Base-by-base conservation (phyloP, 2,329 filamentous ascomycete genomes). In the Biscogniauxia sp. region DNA sequence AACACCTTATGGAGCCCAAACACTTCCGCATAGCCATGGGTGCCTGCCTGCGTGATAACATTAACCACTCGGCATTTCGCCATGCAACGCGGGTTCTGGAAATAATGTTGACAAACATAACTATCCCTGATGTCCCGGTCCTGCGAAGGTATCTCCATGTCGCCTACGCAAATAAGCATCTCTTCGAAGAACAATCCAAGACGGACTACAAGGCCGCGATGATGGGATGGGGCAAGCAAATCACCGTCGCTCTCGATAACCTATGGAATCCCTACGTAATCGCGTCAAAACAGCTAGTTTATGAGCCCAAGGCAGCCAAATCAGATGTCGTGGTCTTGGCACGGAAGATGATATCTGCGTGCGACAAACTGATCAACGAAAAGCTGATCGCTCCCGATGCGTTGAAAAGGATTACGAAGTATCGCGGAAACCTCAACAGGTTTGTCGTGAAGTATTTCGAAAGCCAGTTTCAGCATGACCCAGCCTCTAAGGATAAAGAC, bases 21-120 rank as follows among this genome's bases (percentile, higher is more conserved):
- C 86, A 86, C 9, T 91, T 93, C 76, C 84, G 85, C 57, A 83
- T 92, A 53, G 92, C 89, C 57, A 86, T 97, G 79, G 82, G 83
- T 64, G 82, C 86, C 5, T 97, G 93, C 74, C 78, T 86, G 23
- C 84, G 88, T 59, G 92, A 97, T 78, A 89, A 87, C 70, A 87
- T 88, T 58, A 97, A 96, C 73, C 80, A 74, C n/a, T 84, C 88
- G 56, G 84, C 85, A 20, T 83, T 96, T 65, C 75, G 79, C 2
- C 82, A 89, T 65, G 89, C 91, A 4, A 85, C 80, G 55, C 75
- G 79, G 55, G 79, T 96, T 25, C 77, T 97, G 28, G 79, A 87
- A 56, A 72, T 84, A 55, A 93, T 93, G 88, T 68, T 74, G 53
- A 66, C 70, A 26, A 73, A 70, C 5, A 68, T 80, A 15, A 66